These are phyloP conservation scores for Pichia sp. DNA, from an alignment of 1,139 yeast species.

Conservation along the genomic window DNA sequence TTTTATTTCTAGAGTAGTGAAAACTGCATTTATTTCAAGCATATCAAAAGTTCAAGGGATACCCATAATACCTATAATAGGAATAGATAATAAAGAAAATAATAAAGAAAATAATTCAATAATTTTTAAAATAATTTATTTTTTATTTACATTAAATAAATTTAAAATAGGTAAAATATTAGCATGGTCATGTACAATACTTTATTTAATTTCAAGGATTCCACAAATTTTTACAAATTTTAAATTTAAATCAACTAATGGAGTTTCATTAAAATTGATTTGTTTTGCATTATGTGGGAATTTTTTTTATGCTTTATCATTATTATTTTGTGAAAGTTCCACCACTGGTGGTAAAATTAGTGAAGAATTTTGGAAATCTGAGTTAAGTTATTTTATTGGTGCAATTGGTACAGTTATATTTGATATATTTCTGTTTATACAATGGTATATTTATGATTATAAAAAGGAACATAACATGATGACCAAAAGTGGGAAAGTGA, in stretches of 20 bases:
- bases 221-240: conserved; percentile 83
- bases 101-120: conserved; percentile 22
- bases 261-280: conserved; percentile 74
- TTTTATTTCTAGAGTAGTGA: conserved; percentile 17
- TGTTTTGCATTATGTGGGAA: conserved; percentile 78
- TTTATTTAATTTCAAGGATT: conserved; percentile 72
- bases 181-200: conserved; percentile 78
- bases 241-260: conserved; percentile 72
- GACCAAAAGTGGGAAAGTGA: conserved; percentile 6
- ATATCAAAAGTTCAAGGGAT: conserved; percentile 26
- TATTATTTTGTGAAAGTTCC: conserved; percentile 39
- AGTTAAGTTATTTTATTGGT: conserved; percentile 29
- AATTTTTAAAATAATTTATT: conserved; percentile 14
- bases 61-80: conserved; percentile 15
- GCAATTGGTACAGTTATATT: conserved; percentile 29
- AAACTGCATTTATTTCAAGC: conserved; percentile 26
- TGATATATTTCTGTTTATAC: conserved; percentile 24
- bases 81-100: not conserved
- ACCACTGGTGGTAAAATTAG: conserved; percentile 26
- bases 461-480: conserved; percentile 7
- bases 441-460: conserved; percentile 28
- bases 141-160: conserved; percentile 2
- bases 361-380: conserved; percentile 26
- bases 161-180: conserved; percentile 42
- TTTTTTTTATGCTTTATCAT: conserved; percentile 70